These are phyloP conservation scores for Clavariopsis aquatica DNA, from an alignment of 495 filamentous ascomycete species.

Conservation along the genomic window DNA sequence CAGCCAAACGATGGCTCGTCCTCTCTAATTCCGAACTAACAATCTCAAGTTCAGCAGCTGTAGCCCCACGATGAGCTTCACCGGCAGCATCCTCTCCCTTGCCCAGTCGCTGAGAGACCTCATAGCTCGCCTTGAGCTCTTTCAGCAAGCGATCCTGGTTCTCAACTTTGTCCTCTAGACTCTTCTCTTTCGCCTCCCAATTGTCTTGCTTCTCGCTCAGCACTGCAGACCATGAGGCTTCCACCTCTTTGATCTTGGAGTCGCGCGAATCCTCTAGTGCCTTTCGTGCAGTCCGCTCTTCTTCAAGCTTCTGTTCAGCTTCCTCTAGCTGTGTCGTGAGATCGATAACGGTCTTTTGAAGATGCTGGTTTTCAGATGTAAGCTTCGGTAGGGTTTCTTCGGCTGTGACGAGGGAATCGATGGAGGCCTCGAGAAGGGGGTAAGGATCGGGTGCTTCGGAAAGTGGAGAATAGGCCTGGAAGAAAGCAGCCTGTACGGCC, in stretches of 20 bases:
- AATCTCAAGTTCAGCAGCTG: constrained; percentile 89
- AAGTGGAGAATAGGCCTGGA: constrained; percentile 82
- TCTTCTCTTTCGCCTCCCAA: constrained; percentile 93
- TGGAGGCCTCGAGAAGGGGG: constrained; percentile 90
- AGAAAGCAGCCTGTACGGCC: constrained; percentile 82
- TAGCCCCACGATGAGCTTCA: constrained; percentile 57
- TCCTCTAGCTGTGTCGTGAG: constrained; percentile 94
- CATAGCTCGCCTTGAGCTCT: constrained; percentile 94
- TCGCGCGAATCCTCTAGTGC: constrained; percentile 77
- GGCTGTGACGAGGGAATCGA: constrained; percentile 86
- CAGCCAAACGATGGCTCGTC: constrained; percentile 80
- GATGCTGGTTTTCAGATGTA: constrained; percentile 78
- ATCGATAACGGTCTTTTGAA: constrained; percentile 73
- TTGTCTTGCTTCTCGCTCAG: constrained; percentile 92
- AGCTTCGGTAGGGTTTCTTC: constrained; percentile 90
- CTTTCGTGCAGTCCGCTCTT: constrained; percentile 70
- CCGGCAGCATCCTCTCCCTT: constrained; percentile 63
- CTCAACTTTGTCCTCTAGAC: constrained; percentile 87
- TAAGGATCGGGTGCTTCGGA: constrained; percentile 97
- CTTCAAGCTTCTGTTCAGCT: constrained; percentile 71
- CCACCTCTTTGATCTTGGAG: constrained; percentile 77
- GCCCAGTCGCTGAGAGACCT: constrained; percentile 88
- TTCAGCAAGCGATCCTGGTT: constrained; percentile 89
- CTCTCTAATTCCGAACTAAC: constrained; percentile 87
- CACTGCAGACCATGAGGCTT: constrained; percentile 88